Percentiles rank a stretch among this genome's conserved stretches.
Evolutionary conservation across 1,139 yeast species (phyloP).

Genomic region (Candida sp.): DNA sequence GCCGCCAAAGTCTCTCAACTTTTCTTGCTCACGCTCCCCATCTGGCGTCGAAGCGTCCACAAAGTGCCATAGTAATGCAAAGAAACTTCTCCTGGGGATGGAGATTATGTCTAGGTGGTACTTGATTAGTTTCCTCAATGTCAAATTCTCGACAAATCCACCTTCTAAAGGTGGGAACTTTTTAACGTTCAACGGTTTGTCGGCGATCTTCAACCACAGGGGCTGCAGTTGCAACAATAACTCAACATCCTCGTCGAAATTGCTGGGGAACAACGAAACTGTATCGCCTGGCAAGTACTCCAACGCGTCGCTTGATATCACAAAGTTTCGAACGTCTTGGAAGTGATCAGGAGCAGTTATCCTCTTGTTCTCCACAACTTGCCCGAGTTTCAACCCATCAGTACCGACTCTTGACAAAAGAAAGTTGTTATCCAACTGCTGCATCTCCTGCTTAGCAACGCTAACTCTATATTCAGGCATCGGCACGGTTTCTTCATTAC

Average conservation of each 20-base stretch:
- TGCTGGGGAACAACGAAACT: conserved; percentile 74
- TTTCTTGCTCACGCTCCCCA: conserved; percentile 68
- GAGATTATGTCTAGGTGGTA: conserved; percentile 83
- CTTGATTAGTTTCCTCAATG: conserved; percentile 73
- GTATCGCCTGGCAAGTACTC: conserved; percentile 81
- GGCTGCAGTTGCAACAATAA: conserved; percentile 69
- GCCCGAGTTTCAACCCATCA: conserved; percentile 35
- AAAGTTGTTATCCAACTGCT: not conserved
- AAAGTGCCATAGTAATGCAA: conserved; percentile 72
- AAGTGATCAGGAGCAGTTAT: conserved; percentile 76
- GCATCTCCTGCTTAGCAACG: not conserved
- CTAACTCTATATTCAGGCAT: conserved; percentile 19
- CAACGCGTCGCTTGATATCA: conserved; percentile 39
- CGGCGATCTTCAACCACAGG: conserved; percentile 72
- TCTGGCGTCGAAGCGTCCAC: conserved; percentile 50
- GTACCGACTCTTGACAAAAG: conserved; percentile 6
- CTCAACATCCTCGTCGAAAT: conserved; percentile 67
- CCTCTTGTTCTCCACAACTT: conserved; percentile 52
- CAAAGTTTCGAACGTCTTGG: conserved; percentile 84
- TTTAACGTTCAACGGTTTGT: conserved; percentile 45
- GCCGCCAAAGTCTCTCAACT: conserved; percentile 75
- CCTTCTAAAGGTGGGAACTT: conserved; percentile 48
- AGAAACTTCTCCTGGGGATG: conserved; percentile 86
- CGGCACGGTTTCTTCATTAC: conserved; percentile 19
- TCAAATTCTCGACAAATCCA: conserved; percentile 59